Evolutionary conservation across 2,329 filamentous ascomycete genomes (phyloP).

Genomic region (Davidsoniella eucalypti): DNA sequence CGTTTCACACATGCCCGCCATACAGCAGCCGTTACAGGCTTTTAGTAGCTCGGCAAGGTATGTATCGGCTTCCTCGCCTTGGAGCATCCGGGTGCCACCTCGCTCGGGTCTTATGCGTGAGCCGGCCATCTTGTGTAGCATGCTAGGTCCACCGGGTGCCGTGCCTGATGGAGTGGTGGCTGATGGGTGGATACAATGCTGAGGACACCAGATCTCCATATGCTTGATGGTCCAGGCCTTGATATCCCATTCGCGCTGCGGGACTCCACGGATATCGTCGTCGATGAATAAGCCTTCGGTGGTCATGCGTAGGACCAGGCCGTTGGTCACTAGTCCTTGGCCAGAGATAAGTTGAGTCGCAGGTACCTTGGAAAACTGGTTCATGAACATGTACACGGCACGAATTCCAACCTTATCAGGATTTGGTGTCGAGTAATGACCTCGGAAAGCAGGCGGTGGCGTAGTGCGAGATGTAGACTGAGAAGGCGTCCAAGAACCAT

Average conservation of each 20-base stretch:
- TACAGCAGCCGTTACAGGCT: slow-evolving; percentile 48
- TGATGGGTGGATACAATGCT: slow-evolving; percentile 38
- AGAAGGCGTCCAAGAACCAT: slow-evolving; percentile 74
- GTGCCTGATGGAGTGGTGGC: slow-evolving; percentile 24
- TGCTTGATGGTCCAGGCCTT: slow-evolving; percentile 95
- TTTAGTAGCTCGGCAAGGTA: slow-evolving; percentile 46
- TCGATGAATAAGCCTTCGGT: slow-evolving; percentile 95
- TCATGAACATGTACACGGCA: slow-evolving; percentile 84
- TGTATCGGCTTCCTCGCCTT: slow-evolving; percentile 49
- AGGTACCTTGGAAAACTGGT: slow-evolving; percentile 73
- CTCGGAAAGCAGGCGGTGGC: slow-evolving; percentile 61
- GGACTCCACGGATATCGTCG: slow-evolving; percentile 77
- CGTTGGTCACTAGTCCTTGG: slow-evolving; percentile 75
- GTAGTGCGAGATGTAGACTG: slow-evolving; percentile 71
- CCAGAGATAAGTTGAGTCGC: slow-evolving; percentile 78
- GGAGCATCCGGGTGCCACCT: slow-evolving; percentile 34
- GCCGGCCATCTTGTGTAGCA: slow-evolving; percentile 31
- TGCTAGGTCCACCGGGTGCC: slow-evolving; percentile 25
- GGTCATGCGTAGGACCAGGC: slow-evolving; percentile 77
- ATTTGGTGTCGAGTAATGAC: slow-evolving; percentile 72
- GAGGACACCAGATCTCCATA: slow-evolving; percentile 73
- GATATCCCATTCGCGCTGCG: slow-evolving; percentile 96
- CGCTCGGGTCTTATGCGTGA: slow-evolving; percentile 31
- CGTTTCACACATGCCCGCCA: slow-evolving; percentile 32
- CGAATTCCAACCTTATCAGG: slow-evolving; percentile 93